Evolutionary conservation across 2,329 filamentous ascomycete species (phyloP), one percentile per base, ranked within the genome.

Genomic region (Shiraia bambusicola): DNA sequence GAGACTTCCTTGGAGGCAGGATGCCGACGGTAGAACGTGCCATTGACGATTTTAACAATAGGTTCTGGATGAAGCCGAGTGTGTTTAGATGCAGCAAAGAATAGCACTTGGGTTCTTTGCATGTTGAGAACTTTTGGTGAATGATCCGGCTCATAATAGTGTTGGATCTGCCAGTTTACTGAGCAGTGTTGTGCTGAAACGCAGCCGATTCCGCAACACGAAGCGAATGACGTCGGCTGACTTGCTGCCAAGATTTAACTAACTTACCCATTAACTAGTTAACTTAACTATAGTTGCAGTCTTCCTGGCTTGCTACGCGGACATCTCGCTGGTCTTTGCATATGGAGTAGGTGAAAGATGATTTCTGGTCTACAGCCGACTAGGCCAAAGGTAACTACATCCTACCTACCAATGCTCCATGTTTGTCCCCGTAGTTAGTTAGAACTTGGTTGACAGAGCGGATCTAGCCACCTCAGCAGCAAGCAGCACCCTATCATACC

Each of bases 11-110:
- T 58, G 4, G 63, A 52, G 19, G 46, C 52, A 4, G 88, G 87
- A 65, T 91, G 84, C 35, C 83, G 79, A 28, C 83, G 81, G 71
- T 92, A 94, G 69, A 95, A 94, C 1, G 88, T 92, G 67, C 81
- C 90, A 72, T 90, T 83, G 33, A 42, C 25, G 15, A 69, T 68
- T 12, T 42, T 56, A 25, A 69, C 54, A 24, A 69, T 60, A 7
- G 65, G 60, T 4, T 51, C 45, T 14, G 43, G n/a, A 4, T 54
- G 49, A 3, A 61, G 43, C 25, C 49, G 49, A 15, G 36, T 36
- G 42, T 45, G 55, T 61, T 45, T 54, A 40, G 61, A 58, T 17
- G 59, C 63, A 41, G 57, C 47, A 32, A 65, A 60, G 37, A 56
- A 58, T 27, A 60, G 47, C 19, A 52, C 40, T 26, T 50, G 49